phyloP scores from a whole-genome alignment of 805 yeast species.

The Candida endomychidarum region DNA sequence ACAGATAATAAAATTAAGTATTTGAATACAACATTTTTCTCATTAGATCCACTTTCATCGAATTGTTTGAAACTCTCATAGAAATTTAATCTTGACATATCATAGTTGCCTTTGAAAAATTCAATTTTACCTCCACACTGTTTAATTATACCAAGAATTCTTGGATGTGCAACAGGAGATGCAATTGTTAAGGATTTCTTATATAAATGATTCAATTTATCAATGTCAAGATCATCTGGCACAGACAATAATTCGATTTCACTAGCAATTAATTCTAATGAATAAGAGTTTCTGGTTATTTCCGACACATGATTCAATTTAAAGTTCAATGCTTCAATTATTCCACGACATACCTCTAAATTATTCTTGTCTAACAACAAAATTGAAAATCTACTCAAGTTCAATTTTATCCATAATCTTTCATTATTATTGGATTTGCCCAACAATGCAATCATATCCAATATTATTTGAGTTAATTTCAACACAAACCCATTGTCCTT shows the following conservation, averaged over 20 bases:
- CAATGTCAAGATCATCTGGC: constrained; percentile 29
- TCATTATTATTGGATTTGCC: constrained; percentile 27
- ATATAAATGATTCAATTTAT: constrained; percentile 49
- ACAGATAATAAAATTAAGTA: constrained; percentile 62
- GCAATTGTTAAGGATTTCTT: constrained; percentile 42
- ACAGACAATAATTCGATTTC: constrained; percentile 55
- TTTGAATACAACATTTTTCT: constrained; percentile 56
- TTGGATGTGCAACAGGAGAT: constrained; percentile 73
- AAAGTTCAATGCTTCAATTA: constrained; percentile 38
- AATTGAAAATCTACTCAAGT: constrained; percentile 43
- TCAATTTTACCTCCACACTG: constrained; percentile 75
- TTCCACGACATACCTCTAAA: constrained; percentile 29
- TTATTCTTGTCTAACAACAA: constrained; percentile 32
- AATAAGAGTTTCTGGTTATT: constrained; percentile 44
- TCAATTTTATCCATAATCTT: constrained; percentile 49
- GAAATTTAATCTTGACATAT: constrained; percentile 62
- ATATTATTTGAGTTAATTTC: constrained; percentile 31
- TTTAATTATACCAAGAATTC: constrained; percentile 67
- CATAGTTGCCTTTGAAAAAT: constrained; percentile 60
- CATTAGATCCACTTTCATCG: constrained; percentile 44
- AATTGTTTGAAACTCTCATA: constrained; percentile 45
- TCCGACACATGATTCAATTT: constrained; percentile 42
- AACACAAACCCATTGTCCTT: constrained; percentile 28
- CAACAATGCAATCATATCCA: constrained; percentile 21
- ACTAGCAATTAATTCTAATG: constrained; percentile 65